phyloP scores from a whole-genome alignment of 2,329 filamentous ascomycete genomes.

The Lachnellula arida region DNA sequence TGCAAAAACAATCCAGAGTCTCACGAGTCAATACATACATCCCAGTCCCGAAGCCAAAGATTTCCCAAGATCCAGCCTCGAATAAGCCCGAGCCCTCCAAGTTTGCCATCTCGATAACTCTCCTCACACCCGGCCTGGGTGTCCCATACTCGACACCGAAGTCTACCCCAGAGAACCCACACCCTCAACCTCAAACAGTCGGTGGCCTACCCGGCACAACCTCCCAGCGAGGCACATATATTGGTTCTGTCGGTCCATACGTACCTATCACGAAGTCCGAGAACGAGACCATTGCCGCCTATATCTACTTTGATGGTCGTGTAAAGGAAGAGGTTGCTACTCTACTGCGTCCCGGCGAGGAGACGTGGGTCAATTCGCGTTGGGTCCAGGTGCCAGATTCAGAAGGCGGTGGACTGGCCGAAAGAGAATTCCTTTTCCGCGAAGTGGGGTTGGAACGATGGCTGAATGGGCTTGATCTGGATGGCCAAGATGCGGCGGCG shows the following conservation, averaged over 20 bases:
- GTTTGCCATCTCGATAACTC: constrained; percentile 96
- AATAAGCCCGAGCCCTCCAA: constrained; percentile 86
- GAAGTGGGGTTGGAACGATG: constrained; percentile 95
- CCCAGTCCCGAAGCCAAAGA: constrained; percentile 82
- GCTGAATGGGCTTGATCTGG: constrained; percentile 93
- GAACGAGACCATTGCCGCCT: constrained; percentile 96
- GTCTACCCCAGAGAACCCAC: constrained; percentile 67
- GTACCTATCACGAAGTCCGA: constrained; percentile 86
- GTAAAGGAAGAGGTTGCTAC: constrained; percentile 97
- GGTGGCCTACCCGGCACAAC: constrained; percentile 59
- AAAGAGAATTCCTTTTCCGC: constrained; percentile 94
- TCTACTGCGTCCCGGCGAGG: constrained; percentile 82
- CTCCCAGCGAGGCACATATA: constrained; percentile 47
- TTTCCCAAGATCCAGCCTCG: constrained; percentile 57
- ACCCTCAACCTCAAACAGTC: constrained; percentile 78
- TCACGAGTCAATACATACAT: constrained; percentile 97
- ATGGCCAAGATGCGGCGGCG: constrained; percentile 84
- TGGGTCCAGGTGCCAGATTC: constrained; percentile 93
- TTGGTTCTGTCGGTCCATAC: constrained; percentile 70
- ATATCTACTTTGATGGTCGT: constrained; percentile 97
- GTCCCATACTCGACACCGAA: constrained; percentile 93
- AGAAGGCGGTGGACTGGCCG: constrained; percentile 89
- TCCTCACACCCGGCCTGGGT: constrained; percentile 80
- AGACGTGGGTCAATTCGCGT: constrained; percentile 97
- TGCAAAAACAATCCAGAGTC: constrained; percentile 87